These are phyloP conservation scores for Phaeolepiota aurea DNA, from an alignment of 768 basidiomycete genomes.

Conservation along the genomic window DNA sequence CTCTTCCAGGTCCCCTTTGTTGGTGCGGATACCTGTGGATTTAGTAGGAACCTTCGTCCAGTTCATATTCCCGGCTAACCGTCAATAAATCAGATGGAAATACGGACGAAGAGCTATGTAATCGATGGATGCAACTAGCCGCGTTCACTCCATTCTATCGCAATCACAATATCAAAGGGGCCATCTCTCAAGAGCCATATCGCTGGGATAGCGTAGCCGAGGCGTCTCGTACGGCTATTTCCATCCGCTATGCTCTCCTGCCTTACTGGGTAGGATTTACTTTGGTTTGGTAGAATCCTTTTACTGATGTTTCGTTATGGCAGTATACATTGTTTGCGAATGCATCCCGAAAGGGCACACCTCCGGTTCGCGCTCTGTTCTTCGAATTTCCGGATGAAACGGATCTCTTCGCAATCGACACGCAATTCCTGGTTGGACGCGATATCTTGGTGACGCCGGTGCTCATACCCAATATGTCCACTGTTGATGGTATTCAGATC, in stretches of 20 bases:
- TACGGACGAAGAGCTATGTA: conserved; percentile 74
- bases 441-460: conserved; percentile 75
- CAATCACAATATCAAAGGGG: conserved; percentile 64
- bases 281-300: conserved; percentile 3
- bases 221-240: conserved; percentile 64
- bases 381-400: conserved; percentile 71
- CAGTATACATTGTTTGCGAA: conserved; percentile 73
- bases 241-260: conserved; percentile 60
- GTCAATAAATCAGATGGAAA: conserved; percentile 50
- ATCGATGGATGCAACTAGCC: conserved; percentile 81
- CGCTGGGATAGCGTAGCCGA: conserved; percentile 75
- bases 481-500: conserved; percentile 44
- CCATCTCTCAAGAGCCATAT: conserved; percentile 74
- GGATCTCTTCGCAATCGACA: conserved; percentile 50
- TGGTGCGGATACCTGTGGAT: conserved; percentile 72
- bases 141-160: conserved; percentile 80
- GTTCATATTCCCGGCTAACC: no score
- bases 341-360: conserved; percentile 54
- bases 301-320: conserved; percentile 2
- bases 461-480: conserved; percentile 55
- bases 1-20: conserved; percentile 80
- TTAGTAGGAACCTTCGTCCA: conserved; percentile 31
- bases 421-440: conserved; percentile 65
- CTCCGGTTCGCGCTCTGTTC: conserved; percentile 69
- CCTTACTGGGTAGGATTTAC: conserved; percentile 64